Percentiles rank a stretch among this genome's conserved stretches.
phyloP scores from a whole-genome alignment of 1,284 basidiomycete genomes.

The Bjerkandera adusta region DNA sequence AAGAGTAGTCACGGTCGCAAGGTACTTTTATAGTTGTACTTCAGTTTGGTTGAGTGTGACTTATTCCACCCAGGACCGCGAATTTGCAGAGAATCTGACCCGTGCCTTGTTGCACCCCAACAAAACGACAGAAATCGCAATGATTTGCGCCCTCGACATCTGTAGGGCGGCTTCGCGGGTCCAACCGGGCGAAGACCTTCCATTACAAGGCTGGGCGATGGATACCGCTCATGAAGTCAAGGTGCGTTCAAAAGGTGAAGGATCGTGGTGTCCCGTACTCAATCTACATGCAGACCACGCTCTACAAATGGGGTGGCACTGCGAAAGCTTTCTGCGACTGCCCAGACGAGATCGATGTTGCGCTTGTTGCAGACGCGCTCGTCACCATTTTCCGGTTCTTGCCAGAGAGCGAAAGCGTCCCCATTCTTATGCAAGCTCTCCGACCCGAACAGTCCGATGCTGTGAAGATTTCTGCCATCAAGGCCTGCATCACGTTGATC shows the following conservation, averaged over 20 bases:
- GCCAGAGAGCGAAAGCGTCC: conserved; percentile 56
- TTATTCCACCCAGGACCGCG: conserved; percentile 27
- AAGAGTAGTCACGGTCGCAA: conserved; percentile 26
- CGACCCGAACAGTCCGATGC: conserved; percentile 77
- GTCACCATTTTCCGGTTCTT: conserved; percentile 72
- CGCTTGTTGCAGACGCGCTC: conserved; percentile 74
- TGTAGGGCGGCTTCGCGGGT: conserved; percentile 78
- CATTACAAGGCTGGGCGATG: conserved; percentile 65
- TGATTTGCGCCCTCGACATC: conserved; percentile 80
- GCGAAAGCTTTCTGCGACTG: conserved; percentile 68
- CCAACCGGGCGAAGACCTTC: conserved; percentile 58
- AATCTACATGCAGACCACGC: conserved; percentile 35
- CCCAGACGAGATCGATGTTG: conserved; percentile 72
- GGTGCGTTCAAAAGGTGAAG: conserved; percentile 46
- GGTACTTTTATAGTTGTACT: conserved; percentile 18
- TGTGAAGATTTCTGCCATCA: conserved; percentile 76
- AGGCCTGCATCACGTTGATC: conserved; percentile 57
- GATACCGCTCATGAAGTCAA: conserved; percentile 81
- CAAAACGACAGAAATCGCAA: conserved; percentile 60
- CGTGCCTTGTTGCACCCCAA: conserved; percentile 48
- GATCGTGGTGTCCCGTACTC: conserved; percentile 13
- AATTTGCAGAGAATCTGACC: conserved; percentile 56
- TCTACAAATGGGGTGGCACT: conserved; percentile 43
- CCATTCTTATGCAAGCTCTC: conserved; percentile 61
- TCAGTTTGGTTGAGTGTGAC: neutral